phyloP scores from a whole-genome alignment of 306 rosid genomes.

The Castanea mollissima region DNA sequence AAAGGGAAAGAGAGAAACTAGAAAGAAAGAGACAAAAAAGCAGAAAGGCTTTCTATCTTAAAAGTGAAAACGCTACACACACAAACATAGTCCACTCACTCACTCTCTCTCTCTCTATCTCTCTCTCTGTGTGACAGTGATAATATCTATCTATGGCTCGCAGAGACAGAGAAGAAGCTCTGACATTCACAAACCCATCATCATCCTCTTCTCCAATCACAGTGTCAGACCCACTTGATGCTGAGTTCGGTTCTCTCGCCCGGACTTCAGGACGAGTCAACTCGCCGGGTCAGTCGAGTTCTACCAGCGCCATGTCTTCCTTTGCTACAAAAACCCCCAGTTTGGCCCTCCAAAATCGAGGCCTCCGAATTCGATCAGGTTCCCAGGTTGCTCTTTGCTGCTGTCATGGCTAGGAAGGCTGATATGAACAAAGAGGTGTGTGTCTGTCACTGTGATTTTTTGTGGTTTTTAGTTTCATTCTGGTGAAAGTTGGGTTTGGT shows the following conservation, averaged over 20 bases:
- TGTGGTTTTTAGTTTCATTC: not conserved
- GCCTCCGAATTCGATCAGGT: slow-evolving; percentile 91
- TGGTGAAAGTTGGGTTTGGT: too few species aligned
- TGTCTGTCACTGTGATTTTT: not conserved
- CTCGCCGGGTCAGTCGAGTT: slow-evolving; percentile 77
- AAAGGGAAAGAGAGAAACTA: too few species aligned
- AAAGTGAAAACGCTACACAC: not conserved
- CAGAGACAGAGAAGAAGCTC: slow-evolving; percentile 63
- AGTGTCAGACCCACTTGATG: slow-evolving; percentile 65
- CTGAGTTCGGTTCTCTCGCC: slow-evolving; percentile 66
- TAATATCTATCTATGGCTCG: slow-evolving; percentile 34
- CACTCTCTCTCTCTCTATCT: not conserved
- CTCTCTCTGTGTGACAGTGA: not conserved
- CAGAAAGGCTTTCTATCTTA: too few species aligned
- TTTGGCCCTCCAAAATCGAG: slow-evolving; percentile 92
- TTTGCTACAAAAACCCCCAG: slow-evolving; percentile 82
- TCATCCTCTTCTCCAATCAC: slow-evolving; percentile 58
- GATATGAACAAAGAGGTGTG: slow-evolving; percentile 74
- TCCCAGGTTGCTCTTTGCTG: slow-evolving; percentile 85
- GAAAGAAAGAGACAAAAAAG: too few species aligned
- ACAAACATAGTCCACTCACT: not conserved
- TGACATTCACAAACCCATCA: slow-evolving; percentile 54
- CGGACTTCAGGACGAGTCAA: slow-evolving; percentile 57
- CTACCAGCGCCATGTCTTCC: slow-evolving; percentile 72
- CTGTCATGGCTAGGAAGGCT: slow-evolving; percentile 61